Base-by-base conservation (phyloP, 202 grass and related monocot species). In the Schoenoplectus triqueter region DNA sequence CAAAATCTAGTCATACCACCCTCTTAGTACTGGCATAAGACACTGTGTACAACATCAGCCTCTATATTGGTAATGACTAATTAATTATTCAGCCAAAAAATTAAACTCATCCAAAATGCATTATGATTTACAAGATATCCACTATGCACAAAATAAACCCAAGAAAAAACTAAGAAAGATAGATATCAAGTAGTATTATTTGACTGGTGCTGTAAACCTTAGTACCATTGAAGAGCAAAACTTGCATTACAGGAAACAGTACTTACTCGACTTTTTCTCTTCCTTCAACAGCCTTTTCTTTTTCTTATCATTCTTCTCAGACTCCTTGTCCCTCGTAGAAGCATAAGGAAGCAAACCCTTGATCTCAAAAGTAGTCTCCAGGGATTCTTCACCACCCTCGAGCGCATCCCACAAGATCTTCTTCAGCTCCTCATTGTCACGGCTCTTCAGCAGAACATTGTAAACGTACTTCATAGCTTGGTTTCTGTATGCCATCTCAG, bases 231-330 rank as follows among this genome's bases (percentile, higher is more conserved):
- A 47, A 41, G 13, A 56, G 3, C 5, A 83, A 0, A 83, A 69
- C 11, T 85, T 76, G 3, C 14, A 31, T 18, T 67, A 85, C 87
- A 78, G 84, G 51, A 86, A 92, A 81, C 18, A 82, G 60, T 54
- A 87, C 40, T 62, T 88, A 95, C 91, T 91, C 78, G 93, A 91
- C 76, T 81, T 86, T 75, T 90, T 92, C 31, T 94, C 90, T 55
- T 82, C 88, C 80, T 91, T 95, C 17, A 82, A 55, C 63, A 85
- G 46, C 82, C 92, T 95, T 88, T 95, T 95, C 84, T 92, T 95
- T 66, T 88, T 88, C 76, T 92, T 95, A 82, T 95, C 92, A 81
- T 64, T 90, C 80, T 88, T 94, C 82, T 65, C 90, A 67, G 80
- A 88, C 75, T 95, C 91, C 84, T 84, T 95, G 59, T 89, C 89